Evolutionary conservation across 257 asterid genomes (phyloP).

Genomic region (Solanum rostratum): DNA sequence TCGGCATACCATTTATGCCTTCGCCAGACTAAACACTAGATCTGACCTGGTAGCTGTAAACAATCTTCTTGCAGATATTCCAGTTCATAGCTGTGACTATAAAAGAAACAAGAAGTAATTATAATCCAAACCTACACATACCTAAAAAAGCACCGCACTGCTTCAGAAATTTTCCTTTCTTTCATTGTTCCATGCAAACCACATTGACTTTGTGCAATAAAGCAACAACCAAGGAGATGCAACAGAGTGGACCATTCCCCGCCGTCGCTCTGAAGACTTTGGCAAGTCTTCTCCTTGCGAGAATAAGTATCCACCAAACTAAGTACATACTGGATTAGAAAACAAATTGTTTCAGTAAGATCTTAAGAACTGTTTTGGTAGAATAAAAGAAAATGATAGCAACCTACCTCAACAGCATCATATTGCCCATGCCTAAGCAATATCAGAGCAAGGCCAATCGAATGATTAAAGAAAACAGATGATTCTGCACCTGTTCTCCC

Average conservation of each 20-base stretch:
- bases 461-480: slow-evolving; percentile 69
- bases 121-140: neutral
- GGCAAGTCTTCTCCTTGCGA: slow-evolving; percentile 62
- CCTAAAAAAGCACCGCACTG: slow-evolving; percentile 89
- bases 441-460: slow-evolving; percentile 61
- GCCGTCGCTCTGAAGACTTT: slow-evolving; percentile 57
- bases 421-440: slow-evolving; percentile 75
- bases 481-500: slow-evolving; percentile 73
- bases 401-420: slow-evolving; percentile 69
- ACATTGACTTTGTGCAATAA: slow-evolving; percentile 64
- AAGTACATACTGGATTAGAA: slow-evolving; percentile 56
- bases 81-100: neutral
- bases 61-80: neutral
- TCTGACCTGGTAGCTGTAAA: neutral
- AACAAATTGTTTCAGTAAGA: slow-evolving; percentile 21
- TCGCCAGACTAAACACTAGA: neutral
- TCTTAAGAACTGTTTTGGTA: neutral
- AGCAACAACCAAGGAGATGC: slow-evolving; percentile 96
- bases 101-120: neutral
- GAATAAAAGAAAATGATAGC: slow-evolving; percentile 8
- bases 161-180: slow-evolving; percentile 69
- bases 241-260: slow-evolving; percentile 48
- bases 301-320: slow-evolving; percentile 66
- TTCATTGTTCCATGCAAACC: slow-evolving; percentile 42
- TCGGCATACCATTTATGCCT: neutral